Conservation (phyloP, 2,329 filamentous ascomycete genomes). For the Xylariales sp. region DNA sequence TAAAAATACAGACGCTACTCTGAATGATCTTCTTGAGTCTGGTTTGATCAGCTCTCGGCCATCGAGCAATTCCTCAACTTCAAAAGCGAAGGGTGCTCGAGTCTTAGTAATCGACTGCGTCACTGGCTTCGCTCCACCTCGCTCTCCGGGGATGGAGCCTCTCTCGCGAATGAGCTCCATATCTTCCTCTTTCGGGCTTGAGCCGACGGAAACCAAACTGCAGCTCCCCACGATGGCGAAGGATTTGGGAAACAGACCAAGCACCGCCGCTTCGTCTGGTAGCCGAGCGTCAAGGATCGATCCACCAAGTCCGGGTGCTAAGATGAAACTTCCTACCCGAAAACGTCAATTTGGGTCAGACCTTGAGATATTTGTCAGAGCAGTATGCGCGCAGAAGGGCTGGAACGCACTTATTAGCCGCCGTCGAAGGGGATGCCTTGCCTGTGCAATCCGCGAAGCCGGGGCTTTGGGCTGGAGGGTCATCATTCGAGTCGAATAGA, state of each 20-base stretch:
- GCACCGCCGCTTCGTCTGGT: slow-evolving; percentile 18
- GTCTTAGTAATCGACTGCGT: slow-evolving; percentile 63
- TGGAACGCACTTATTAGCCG: slow-evolving; percentile 71
- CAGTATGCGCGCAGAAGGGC: slow-evolving; percentile 69
- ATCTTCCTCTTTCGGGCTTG: slow-evolving; percentile 26
- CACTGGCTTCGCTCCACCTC: slow-evolving; percentile 44
- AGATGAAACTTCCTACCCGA: slow-evolving; percentile 53
- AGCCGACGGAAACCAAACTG: slow-evolving; percentile 15
- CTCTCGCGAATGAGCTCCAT: slow-evolving; percentile 43
- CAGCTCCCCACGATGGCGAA: slow-evolving; percentile 15
- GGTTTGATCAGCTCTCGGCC: slow-evolving; percentile 25
- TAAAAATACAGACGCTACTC: slow-evolving; percentile 36
- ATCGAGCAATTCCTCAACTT: slow-evolving; percentile 12
- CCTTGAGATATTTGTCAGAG: slow-evolving; percentile 66
- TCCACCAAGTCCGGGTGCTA: slow-evolving; percentile 29
- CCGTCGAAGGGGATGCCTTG: slow-evolving; percentile 63
- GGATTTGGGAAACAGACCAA: slow-evolving; percentile 18
- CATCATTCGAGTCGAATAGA: slow-evolving; percentile 54
- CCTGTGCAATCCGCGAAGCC: slow-evolving; percentile 72
- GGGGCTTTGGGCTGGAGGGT: slow-evolving; percentile 66
- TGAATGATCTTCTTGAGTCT: slow-evolving; percentile 42
- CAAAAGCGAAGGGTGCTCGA: slow-evolving; percentile 24
- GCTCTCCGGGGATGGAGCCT: slow-evolving; percentile 38
- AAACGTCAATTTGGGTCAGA: slow-evolving; percentile 58
- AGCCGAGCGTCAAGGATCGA: slow-evolving; percentile 23